Conservation (phyloP, 805 yeast species). For the Wickerhamomyces strasburgensis region DNA sequence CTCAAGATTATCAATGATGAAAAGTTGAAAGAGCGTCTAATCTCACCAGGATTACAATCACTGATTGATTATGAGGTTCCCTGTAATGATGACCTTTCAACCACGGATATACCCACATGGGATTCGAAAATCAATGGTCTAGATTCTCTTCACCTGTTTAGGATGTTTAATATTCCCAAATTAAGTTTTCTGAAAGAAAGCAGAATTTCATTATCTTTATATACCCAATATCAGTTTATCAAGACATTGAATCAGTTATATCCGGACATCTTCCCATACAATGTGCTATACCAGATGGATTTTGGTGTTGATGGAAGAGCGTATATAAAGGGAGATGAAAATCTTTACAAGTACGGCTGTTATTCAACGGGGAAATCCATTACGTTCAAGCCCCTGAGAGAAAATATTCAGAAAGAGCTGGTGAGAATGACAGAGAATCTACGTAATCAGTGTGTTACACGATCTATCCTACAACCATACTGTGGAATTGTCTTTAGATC, state of each 20-base stretch:
- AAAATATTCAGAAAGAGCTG: too few species aligned
- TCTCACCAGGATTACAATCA: background rate
- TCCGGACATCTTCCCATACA: background rate
- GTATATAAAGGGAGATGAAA: background rate
- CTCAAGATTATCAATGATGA: background rate
- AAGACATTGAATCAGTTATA: background rate
- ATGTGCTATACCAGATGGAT: background rate
- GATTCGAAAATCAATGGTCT: too few species aligned
- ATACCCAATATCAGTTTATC: background rate
- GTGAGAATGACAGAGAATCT: too few species aligned
- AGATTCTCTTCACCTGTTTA: too few species aligned
- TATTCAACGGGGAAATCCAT: conserved; percentile 1
- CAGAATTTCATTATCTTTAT: background rate
- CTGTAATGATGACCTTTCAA: too few species aligned
- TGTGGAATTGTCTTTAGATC: too few species aligned
- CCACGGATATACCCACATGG: too few species aligned
- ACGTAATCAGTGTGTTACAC: too few species aligned
- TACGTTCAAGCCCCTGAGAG: too few species aligned
- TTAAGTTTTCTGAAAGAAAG: background rate
- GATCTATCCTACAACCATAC: too few species aligned
- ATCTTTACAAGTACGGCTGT: background rate
- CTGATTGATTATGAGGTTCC: too few species aligned
- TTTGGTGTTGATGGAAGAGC: conserved; percentile 1
- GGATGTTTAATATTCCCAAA: too few species aligned
- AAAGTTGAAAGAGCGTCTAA: background rate